Evolutionary conservation across 176 grass and related monocot species (phyloP).

Genomic region (Rhynchospora pubera): DNA sequence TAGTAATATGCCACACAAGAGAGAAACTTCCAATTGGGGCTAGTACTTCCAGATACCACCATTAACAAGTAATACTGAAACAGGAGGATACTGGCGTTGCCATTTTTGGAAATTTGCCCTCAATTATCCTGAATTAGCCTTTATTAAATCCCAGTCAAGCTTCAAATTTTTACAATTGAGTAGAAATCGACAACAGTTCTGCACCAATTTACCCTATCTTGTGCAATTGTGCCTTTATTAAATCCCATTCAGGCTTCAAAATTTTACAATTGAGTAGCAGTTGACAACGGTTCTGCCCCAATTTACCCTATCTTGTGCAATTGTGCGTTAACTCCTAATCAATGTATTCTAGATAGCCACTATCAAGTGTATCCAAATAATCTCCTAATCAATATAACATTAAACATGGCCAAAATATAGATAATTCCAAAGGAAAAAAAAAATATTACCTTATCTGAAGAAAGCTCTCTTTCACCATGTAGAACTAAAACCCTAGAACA

Average conservation of each 20-base stretch:
- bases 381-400: background rate
- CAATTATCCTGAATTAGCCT: background rate
- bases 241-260: too few species aligned
- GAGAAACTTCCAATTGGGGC: background rate
- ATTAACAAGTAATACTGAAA: background rate
- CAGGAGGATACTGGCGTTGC: background rate
- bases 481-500: constrained; percentile 66
- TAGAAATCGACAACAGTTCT: background rate
- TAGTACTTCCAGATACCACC: background rate
- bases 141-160: background rate
- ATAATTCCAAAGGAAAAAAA: background rate
- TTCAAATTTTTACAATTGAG: background rate
- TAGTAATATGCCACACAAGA: background rate
- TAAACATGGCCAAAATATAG: background rate
- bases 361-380: too few species aligned
- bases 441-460: constrained; percentile 50
- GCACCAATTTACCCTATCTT: background rate
- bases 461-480: constrained; percentile 62
- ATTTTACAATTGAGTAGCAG: background rate
- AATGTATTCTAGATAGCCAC: too few species aligned
- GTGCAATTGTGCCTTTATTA: background rate
- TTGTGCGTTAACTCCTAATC: too few species aligned
- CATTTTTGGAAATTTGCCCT: background rate
- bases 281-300: background rate
- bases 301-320: background rate